These are phyloP conservation scores for Colletotrichum sojae DNA, from an alignment of 2,329 filamentous ascomycete genomes.

Conservation along the genomic window DNA sequence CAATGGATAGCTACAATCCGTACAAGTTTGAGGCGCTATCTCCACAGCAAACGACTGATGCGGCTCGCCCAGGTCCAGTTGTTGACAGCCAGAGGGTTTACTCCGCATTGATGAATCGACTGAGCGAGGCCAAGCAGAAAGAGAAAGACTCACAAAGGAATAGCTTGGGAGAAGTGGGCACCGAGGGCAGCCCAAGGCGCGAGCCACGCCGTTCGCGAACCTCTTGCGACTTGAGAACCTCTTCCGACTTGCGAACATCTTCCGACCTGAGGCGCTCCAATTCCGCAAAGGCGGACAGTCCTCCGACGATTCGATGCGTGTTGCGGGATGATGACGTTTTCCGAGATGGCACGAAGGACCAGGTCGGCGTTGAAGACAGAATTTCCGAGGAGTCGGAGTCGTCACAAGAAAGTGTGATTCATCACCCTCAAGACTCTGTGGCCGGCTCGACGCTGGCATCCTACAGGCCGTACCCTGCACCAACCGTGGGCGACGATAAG, in stretches of 20 bases:
- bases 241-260: background rate
- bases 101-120: constrained; percentile 73
- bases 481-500: background rate
- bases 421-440: background rate
- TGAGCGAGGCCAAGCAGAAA: constrained; percentile 56
- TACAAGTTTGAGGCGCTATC: constrained; percentile 29
- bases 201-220: background rate
- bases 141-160: background rate
- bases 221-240: background rate
- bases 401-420: constrained; percentile 8
- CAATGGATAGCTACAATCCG: constrained; percentile 44
- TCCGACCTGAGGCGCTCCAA: background rate
- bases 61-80: constrained; percentile 44
- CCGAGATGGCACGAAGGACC: constrained; percentile 34
- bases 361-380: background rate
- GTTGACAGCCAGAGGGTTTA: constrained; percentile 73
- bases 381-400: background rate
- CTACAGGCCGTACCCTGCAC: constrained; percentile 6
- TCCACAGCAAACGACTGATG: background rate
- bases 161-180: background rate
- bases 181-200: background rate
- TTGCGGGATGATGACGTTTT: constrained; percentile 52
- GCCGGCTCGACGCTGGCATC: background rate
- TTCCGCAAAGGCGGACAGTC: background rate
- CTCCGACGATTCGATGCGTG: constrained; percentile 50